Conservation (phyloP, 148 eudicot genomes). For the Gaultheria prostrata region DNA sequence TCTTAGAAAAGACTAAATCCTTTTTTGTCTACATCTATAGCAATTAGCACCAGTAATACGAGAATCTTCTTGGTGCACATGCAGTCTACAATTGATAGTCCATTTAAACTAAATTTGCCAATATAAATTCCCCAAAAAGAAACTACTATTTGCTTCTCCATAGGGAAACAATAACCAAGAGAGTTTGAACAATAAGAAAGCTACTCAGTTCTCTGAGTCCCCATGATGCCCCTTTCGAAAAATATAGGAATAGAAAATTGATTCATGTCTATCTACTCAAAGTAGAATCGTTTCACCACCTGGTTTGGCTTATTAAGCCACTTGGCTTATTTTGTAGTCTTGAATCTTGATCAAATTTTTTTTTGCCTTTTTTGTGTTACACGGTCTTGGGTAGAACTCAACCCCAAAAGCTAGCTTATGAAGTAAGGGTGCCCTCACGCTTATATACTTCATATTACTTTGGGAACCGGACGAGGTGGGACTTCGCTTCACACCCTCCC, state of each 20-base stretch:
- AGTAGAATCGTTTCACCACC: too few relatives aligned
- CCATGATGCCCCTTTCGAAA: not conserved
- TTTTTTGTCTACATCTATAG: not conserved
- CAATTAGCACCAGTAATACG: not conserved
- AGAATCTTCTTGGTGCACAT: not conserved
- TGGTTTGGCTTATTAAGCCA: too few relatives aligned
- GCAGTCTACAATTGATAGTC: not conserved
- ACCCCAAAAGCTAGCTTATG: too few relatives aligned
- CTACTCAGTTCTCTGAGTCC: not conserved
- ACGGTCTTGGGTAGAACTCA: too few relatives aligned
- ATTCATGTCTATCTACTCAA: not conserved
- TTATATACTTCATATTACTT: too few relatives aligned
- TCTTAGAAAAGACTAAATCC: not conserved
- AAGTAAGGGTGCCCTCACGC: too few relatives aligned
- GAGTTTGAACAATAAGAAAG: not conserved
- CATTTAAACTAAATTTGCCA: not conserved
- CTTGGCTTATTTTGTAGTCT: too few relatives aligned
- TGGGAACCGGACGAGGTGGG: too few relatives aligned
- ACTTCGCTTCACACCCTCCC: too few relatives aligned
- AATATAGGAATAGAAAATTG: not conserved
- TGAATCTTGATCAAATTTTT: too few relatives aligned
- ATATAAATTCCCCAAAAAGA: not conserved
- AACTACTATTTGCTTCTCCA: not conserved
- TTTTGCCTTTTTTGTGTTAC: too few relatives aligned
- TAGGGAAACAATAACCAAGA: not conserved